Conservation (phyloP, 441 rosid genomes). For the Erodium moschatum region DNA sequence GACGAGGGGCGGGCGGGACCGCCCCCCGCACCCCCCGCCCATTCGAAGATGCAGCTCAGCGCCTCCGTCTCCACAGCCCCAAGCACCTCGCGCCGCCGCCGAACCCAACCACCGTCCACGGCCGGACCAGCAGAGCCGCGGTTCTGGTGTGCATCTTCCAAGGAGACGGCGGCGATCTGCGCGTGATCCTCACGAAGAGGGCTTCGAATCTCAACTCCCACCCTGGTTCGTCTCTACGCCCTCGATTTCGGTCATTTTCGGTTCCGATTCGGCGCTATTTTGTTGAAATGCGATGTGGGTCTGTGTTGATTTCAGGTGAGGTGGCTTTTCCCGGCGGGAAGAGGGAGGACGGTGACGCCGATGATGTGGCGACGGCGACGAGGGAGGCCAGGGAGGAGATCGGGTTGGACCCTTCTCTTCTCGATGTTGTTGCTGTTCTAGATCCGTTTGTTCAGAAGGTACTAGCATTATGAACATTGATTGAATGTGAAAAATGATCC, state of each 20-base stretch:
- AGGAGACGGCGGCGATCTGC: constrained; percentile 43
- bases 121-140: constrained; percentile 30
- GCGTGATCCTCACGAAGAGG: constrained; percentile 57
- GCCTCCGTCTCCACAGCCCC: constrained; percentile 26
- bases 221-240: constrained; percentile 29
- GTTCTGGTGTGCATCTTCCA: constrained; percentile 55
- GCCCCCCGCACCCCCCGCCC: too few species aligned
- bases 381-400: constrained; percentile 77
- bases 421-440: constrained; percentile 46
- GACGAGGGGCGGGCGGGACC: too few species aligned
- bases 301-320: constrained; percentile 36
- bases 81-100: constrained; percentile 10
- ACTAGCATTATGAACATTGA: not conserved
- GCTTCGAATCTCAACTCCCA: constrained; percentile 48
- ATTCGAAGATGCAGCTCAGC: constrained; percentile 27
- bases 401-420: constrained; percentile 56
- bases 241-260: not conserved
- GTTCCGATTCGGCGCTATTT: not conserved
- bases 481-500: too few species aligned
- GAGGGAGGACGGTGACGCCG: constrained; percentile 48
- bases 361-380: constrained; percentile 49
- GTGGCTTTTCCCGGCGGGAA: constrained; percentile 72
- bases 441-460: constrained; percentile 48
- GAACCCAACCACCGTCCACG: not conserved
- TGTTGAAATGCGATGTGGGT: not conserved